phyloP scores from a whole-genome alignment of 2,329 filamentous ascomycete genomes.

The Hypoxylon sp. region DNA sequence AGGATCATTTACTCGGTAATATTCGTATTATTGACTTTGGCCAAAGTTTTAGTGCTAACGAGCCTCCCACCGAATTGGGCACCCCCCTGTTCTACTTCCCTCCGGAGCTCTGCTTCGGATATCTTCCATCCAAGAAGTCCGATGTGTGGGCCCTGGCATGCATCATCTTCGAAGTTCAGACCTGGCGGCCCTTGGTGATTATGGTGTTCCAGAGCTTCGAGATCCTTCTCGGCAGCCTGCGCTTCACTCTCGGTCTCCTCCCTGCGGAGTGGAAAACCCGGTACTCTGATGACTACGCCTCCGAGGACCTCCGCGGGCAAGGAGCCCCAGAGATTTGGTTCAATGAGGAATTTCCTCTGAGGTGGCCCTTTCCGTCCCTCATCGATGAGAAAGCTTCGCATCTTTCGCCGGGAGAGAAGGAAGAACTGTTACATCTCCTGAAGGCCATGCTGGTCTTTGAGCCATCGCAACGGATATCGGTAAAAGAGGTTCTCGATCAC shows the following conservation, averaged over 20 bases:
- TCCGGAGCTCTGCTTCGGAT: neutral
- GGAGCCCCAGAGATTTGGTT: neutral
- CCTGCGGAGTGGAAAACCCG: neutral
- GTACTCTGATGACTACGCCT: neutral
- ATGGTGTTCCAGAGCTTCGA: constrained; percentile 1
- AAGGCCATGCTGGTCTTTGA: neutral
- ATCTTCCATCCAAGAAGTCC: neutral
- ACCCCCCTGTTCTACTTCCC: neutral
- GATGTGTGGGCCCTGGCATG: neutral
- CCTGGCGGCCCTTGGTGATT: neutral
- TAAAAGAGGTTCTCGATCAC: neutral
- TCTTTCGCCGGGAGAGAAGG: neutral
- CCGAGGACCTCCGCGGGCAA: neutral
- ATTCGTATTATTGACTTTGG: neutral
- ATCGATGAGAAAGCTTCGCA: neutral
- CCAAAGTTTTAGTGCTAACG: neutral
- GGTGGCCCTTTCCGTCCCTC: neutral
- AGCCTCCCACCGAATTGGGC: neutral
- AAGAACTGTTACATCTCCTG: neutral
- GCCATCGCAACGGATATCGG: constrained; percentile 1
- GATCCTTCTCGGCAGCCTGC: neutral
- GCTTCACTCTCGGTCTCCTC: neutral
- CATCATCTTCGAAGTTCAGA: neutral
- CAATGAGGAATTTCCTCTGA: neutral
- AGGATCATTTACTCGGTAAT: neutral